These are phyloP conservation scores for Xeromyces bisporus DNA, from an alignment of 495 filamentous ascomycete species.

Conservation along the genomic window DNA sequence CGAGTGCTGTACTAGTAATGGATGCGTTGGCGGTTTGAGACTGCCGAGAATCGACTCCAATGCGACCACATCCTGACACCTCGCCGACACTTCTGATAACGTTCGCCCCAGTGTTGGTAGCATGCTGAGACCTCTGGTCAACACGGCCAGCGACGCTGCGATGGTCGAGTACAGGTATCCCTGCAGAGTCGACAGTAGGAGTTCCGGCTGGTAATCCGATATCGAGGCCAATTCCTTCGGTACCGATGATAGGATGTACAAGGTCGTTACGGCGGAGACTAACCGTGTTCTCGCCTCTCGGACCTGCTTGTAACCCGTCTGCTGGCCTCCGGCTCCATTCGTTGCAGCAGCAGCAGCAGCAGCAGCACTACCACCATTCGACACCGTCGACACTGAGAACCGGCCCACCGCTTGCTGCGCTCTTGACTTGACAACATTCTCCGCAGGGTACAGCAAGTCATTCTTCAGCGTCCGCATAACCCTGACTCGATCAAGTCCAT, in stretches of 20 bases:
- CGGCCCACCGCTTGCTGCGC: conserved; percentile 69
- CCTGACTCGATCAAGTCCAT: conserved; percentile 54
- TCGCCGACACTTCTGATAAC: conserved; percentile 60
- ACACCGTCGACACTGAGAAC: conserved; percentile 62
- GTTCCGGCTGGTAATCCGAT: conserved; percentile 36
- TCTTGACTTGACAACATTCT: conserved; percentile 45
- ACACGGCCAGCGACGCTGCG: conserved; percentile 51
- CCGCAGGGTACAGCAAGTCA: conserved; percentile 50
- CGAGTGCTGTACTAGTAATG: no score
- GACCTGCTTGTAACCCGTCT: conserved; percentile 60
- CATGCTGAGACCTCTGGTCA: conserved; percentile 57
- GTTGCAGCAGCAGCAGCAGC: conserved; percentile 15
- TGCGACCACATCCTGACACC: conserved; percentile 81
- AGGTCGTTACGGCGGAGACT: conserved; percentile 54
- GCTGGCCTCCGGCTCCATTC: no score
- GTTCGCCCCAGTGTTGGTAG: conserved; percentile 71
- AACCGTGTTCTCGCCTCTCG: conserved; percentile 61
- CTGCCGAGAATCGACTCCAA: conserved; percentile 61
- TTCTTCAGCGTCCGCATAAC: conserved; percentile 49
- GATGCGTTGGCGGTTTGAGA: conserved; percentile 47
- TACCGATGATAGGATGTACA: conserved; percentile 66
- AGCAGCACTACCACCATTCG: conserved; percentile 13
- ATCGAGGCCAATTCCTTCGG: conserved; percentile 10
- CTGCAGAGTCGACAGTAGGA: conserved; percentile 63
- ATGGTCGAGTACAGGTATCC: conserved; percentile 62